Base-by-base conservation (phyloP, 192 early-diverging fungal genomes). In the Cetraspora pellucida region DNA sequence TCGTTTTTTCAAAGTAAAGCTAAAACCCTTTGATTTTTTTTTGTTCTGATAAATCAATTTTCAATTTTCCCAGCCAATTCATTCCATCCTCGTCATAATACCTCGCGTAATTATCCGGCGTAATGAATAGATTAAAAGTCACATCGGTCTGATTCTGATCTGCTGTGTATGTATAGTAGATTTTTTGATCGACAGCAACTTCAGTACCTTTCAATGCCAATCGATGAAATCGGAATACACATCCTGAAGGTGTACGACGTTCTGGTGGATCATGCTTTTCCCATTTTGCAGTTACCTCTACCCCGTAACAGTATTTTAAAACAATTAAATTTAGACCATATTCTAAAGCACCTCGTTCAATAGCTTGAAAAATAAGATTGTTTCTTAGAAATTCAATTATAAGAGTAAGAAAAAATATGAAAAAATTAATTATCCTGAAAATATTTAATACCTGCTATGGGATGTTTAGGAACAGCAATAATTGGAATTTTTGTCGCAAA, bases 311-410 rank as follows among this genome's bases (percentile, higher is more conserved):
- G n/a, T n/a, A n/a, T n/a, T n/a, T n/a, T n/a, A n/a, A n/a, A n/a
- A n/a, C n/a, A n/a, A n/a, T n/a, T n/a, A n/a, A n/a, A n/a, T 76
- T 66, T 8, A 76, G 19, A 19, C 74, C 74, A 13, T 45, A 63
- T 59, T 75, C 45, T 11, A 61, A 43, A 1, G 87, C 86, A 16
- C 87, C 87, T 60, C 86, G 80, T 25, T 83, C 84, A 3, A 89
- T 84, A 2, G 86, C 87, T 37, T 37, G 31, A 37, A 37, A 37
- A 37, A 37, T 37, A 37, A 1, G 5, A 37, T n/a, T 37, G 31
- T 37, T 37, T 37, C 5, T 37, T 37, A 37, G 31, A 5, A 37
- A 37, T 37, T 37, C 31, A 37, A 37, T 37, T 37, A 37, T 37
- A 3, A 37, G 31, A 37, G 5, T 37, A 37, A 37, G 31, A 37